Conservation (phyloP, 1,139 yeast genomes). For the Kazachstania sp. region DNA sequence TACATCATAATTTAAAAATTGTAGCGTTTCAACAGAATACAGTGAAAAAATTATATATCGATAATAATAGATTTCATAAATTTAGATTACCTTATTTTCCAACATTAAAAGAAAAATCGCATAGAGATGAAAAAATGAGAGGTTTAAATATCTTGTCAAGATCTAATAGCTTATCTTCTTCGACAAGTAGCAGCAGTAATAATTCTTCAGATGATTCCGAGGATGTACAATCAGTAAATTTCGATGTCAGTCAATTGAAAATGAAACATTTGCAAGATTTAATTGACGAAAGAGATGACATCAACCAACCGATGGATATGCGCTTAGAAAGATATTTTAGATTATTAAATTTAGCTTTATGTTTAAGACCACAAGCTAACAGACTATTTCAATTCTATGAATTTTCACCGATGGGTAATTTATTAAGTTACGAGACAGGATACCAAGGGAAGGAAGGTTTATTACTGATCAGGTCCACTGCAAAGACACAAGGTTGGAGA, state of each 20-base stretch:
- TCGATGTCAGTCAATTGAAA: conserved; percentile 19
- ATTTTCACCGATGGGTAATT: conserved; percentile 76
- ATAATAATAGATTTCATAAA: conserved; percentile 17
- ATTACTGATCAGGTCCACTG: conserved; percentile 69
- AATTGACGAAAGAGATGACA: conserved; percentile 25
- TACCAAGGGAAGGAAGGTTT: conserved; percentile 86
- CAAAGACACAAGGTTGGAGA: conserved; percentile 90
- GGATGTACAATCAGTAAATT: conserved; percentile 11
- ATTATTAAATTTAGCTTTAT: conserved; percentile 48
- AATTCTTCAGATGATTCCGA: neutral
- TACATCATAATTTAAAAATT: conserved; percentile 62
- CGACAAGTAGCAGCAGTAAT: neutral
- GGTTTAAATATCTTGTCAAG: neutral
- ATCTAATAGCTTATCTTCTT: neutral
- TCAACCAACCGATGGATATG: conserved; percentile 23
- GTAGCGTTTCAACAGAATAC: conserved; percentile 35
- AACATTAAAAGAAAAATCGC: conserved; percentile 14
- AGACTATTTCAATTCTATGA: conserved; percentile 79
- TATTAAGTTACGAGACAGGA: conserved; percentile 74
- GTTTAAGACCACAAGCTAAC: conserved; percentile 74
- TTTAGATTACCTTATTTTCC: conserved; percentile 31
- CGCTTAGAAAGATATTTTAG: conserved; percentile 56
- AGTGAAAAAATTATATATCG: conserved; percentile 20
- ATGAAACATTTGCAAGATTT: conserved; percentile 28
- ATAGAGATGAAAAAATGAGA: conserved; percentile 3